Evolutionary conservation across 2,329 filamentous ascomycete species (phyloP).

Genomic region (Teratosphaeria epicoccoides): DNA sequence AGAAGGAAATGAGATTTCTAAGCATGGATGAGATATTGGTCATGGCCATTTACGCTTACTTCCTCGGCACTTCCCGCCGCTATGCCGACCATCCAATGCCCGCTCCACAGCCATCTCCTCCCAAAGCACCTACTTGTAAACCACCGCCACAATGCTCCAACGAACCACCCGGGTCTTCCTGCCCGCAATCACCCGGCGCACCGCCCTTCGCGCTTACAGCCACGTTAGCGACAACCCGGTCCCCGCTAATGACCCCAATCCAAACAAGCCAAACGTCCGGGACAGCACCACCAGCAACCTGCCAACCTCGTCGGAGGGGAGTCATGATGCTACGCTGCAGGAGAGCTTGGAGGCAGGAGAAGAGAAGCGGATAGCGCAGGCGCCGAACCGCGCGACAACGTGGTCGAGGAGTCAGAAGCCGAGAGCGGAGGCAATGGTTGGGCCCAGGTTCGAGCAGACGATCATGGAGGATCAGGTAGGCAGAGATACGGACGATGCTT

Average conservation of each 20-base stretch:
- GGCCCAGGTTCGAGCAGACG: conserved; percentile 94
- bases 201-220: conserved; percentile 1
- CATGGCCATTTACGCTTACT: no score
- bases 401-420: conserved; percentile 85
- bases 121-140: not conserved
- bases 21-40: no score
- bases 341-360: conserved; percentile 47
- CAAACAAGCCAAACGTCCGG: conserved; percentile 32
- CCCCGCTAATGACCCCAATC: conserved; percentile 53
- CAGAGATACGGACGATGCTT: not conserved
- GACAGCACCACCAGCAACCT: conserved; percentile 49
- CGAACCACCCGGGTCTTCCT: conserved; percentile 16
- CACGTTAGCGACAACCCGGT: conserved; percentile 35
- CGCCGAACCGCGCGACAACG: conserved; percentile 69
- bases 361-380: conserved; percentile 55
- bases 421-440: conserved; percentile 74
- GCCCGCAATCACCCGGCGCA: conserved; percentile 13
- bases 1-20: no score
- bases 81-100: not conserved
- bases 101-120: not conserved
- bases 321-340: conserved; percentile 43
- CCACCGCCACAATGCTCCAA: conserved; percentile 9
- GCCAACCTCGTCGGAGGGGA: conserved; percentile 40
- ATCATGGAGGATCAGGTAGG: conserved; percentile 84
- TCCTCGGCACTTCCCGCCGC: no score